Conservation (phyloP, 2,329 filamentous ascomycete genomes). For the Aspergillus awamori region DNA sequence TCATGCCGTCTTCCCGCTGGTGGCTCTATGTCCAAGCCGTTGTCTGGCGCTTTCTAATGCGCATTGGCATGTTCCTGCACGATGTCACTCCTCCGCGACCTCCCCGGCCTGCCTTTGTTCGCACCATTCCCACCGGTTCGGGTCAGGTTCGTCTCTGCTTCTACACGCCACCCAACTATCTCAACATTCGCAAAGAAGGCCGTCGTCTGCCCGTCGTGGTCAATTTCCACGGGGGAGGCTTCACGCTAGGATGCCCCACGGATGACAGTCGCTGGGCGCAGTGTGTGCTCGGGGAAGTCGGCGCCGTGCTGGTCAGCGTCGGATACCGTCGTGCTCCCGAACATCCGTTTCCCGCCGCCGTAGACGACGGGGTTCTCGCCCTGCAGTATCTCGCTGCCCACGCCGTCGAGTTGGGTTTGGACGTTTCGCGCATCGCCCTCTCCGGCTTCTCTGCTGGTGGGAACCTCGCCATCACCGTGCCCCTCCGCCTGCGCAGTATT, state of each 20-base stretch:
- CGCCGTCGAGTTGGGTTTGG: slow-evolving; percentile 59
- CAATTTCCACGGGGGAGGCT: slow-evolving; percentile 68
- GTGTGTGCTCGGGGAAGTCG: slow-evolving; percentile 57
- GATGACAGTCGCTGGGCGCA: slow-evolving; percentile 65
- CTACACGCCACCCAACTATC: slow-evolving; percentile 58
- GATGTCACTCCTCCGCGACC: slow-evolving; percentile 63
- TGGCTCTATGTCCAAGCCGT: slow-evolving; percentile 65
- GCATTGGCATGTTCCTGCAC: slow-evolving; percentile 70
- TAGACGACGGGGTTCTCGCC: slow-evolving; percentile 66
- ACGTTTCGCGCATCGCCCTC: slow-evolving; percentile 59
- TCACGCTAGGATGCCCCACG: slow-evolving; percentile 61
- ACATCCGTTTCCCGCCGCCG: slow-evolving; percentile 63
- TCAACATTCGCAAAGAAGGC: slow-evolving; percentile 35
- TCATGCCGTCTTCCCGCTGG: slow-evolving; percentile 53
- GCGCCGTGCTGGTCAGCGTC: slow-evolving; percentile 63
- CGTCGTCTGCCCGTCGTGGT: slow-evolving; percentile 60
- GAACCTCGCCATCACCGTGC: slow-evolving; percentile 65
- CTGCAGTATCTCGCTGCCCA: slow-evolving; percentile 61
- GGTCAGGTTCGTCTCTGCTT: slow-evolving; percentile 59
- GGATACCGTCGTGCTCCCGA: slow-evolving; percentile 65
- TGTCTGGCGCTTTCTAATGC: slow-evolving; percentile 69
- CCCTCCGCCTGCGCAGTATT: slow-evolving; percentile 57
- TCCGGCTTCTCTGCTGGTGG: slow-evolving; percentile 66
- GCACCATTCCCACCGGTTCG: slow-evolving; percentile 56
- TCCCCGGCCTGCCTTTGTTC: slow-evolving; percentile 62